Base-by-base conservation (phyloP, 1,284 basidiomycete genomes). In the Earliella scabrosa region DNA sequence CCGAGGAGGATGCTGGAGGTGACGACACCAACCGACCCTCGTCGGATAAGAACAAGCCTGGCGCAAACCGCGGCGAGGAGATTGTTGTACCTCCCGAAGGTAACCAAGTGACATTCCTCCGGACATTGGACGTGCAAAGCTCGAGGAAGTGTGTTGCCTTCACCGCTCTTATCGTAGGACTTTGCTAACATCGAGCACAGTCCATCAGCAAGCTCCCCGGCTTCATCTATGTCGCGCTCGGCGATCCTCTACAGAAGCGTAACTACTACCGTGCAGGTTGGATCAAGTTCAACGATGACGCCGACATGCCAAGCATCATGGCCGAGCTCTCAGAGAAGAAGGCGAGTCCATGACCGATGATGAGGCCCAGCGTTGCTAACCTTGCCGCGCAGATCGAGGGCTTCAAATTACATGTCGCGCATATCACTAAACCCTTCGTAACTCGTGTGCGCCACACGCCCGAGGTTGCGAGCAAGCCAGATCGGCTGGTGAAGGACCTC, bases 211-310 rank as follows among this genome's bases (percentile, higher is more conserved):
- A 82, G 66, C 76, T 91, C 57, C 79, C 84, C 11, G 88, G 89
- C 6, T 92, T 82, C 66, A 74, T 87, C 47, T 92, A 96, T 73
- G 81, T 98, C 24, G 94, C 95, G 1, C 75, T 97, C 2, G 92
- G 92, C 20, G 95, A 97, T 66, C 94, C 95, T 4, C 77, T 93
- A 27, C 88, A 93, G 68, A 94, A 94, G 74, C 87, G 92, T 58
- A 92, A 90, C 65, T 97, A 92, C 70, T 93, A 95, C 69, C 90
- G 95, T 34, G 92, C 93, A 2, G 95, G 92, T 6, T 97, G 95
- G 94, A 80, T 95, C 47, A 87, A 87, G 61, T 97, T 95, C 70
- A 75, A 75, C 38, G 90, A 93, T 24, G 91, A 93, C 61, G 86
- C 89, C 6, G 89, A 97, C 63, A 93, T 97, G 82, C 70, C 80